These are phyloP conservation scores for Rhodotorula diobovata DNA, from an alignment of 768 basidiomycete genomes.

Conservation along the genomic window DNA sequence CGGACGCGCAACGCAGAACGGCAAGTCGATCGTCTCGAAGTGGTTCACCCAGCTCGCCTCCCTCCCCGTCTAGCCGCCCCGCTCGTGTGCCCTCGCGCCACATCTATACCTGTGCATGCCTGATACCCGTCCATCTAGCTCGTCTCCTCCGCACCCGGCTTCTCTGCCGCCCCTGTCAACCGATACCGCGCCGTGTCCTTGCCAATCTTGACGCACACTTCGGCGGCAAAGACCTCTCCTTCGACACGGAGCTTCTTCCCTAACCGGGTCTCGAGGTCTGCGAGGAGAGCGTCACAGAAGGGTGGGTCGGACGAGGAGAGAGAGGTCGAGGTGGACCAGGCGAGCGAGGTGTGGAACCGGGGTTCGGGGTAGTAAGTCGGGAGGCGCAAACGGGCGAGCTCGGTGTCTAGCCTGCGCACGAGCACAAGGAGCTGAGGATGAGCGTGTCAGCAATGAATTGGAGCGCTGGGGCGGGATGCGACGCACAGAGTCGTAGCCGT, in stretches of 20 bases:
- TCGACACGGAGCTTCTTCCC: slow-evolving; percentile 51
- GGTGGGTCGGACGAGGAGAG: slow-evolving; percentile 51
- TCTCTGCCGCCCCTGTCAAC: neutral
- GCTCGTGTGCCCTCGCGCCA: neutral
- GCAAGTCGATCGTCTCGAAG: slow-evolving; percentile 20
- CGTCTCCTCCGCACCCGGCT: neutral
- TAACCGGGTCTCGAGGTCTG: slow-evolving; percentile 55
- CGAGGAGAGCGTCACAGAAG: slow-evolving; percentile 55
- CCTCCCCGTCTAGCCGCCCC: neutral
- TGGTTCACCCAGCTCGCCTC: slow-evolving; percentile 22
- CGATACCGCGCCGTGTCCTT: slow-evolving; percentile 60
- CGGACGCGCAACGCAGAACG: too few relatives aligned
- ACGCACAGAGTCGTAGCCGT: slow-evolving; percentile 70
- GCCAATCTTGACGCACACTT: slow-evolving; percentile 65
- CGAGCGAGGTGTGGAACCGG: slow-evolving; percentile 82
- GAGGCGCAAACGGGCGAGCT: slow-evolving; percentile 61
- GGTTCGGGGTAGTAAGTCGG: slow-evolving; percentile 74
- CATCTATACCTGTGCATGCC: neutral
- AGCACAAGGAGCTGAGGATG: slow-evolving; percentile 58
- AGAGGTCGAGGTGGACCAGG: slow-evolving; percentile 55
- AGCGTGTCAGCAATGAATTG: neutral
- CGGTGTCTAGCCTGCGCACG: slow-evolving; percentile 58
- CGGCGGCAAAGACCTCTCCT: slow-evolving; percentile 55
- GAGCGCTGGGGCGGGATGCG: slow-evolving; percentile 9
- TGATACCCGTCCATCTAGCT: neutral